phyloP scores from a whole-genome alignment of 2,329 filamentous ascomycete genomes.

The Paramyrothecium roridum region DNA sequence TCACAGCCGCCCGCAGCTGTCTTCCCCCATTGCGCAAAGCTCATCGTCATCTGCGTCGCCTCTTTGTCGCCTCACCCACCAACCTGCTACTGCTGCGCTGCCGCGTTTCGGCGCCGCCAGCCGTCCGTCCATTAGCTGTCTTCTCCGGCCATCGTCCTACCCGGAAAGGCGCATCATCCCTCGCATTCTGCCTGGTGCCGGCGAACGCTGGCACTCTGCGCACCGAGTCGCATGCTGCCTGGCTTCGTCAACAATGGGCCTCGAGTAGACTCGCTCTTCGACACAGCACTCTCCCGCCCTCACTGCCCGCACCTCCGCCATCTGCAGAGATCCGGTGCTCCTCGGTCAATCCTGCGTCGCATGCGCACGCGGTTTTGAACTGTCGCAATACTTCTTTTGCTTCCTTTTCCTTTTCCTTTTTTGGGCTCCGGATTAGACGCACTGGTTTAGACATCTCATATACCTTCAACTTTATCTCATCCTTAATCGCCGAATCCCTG shows the following conservation, averaged over 20 bases:
- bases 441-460: conserved; percentile 33
- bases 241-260: conserved; percentile 27
- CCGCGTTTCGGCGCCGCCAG: neutral
- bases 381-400: conserved; percentile 13
- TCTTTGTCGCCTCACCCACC: neutral
- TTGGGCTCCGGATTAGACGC: conserved; percentile 35
- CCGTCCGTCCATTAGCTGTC: neutral
- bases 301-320: conserved; percentile 9
- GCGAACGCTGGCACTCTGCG: neutral
- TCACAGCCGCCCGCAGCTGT: neutral
- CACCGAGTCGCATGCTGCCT: neutral
- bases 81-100: neutral
- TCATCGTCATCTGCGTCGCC: neutral
- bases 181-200: neutral
- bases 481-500: conserved; percentile 18
- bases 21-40: neutral
- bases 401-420: conserved; percentile 18
- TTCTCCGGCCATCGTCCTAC: neutral
- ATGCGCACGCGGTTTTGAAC: conserved; percentile 9
- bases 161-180: neutral
- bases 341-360: neutral
- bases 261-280: conserved; percentile 25
- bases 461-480: conserved; percentile 13
- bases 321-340: conserved; percentile 22
- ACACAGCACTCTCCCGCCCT: conserved; percentile 16